Percentiles rank a stretch among this genome's conserved stretches.
These are phyloP conservation scores for Ascochyta koolunga DNA, from an alignment of 2,329 filamentous ascomycete genomes.

Conservation along the genomic window DNA sequence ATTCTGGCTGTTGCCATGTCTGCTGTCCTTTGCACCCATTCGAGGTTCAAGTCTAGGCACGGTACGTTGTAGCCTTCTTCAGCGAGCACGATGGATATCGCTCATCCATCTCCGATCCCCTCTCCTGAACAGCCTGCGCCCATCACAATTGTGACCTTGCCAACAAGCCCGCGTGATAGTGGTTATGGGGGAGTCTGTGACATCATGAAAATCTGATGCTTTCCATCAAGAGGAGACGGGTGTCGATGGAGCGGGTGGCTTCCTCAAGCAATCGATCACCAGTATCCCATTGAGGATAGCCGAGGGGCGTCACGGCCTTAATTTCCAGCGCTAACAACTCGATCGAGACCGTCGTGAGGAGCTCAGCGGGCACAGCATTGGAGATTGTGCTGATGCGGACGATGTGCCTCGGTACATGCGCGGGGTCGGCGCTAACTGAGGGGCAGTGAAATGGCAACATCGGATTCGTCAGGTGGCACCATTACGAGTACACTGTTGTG, in stretches of 20 bases:
- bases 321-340: no score
- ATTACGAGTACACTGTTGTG: not conserved
- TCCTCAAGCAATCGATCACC: not conserved
- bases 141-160: conserved; percentile 62
- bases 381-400: not conserved
- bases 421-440: conserved; percentile 18
- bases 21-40: conserved; percentile 60
- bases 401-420: conserved; percentile 17
- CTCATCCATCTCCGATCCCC: conserved; percentile 66
- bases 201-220: conserved; percentile 5
- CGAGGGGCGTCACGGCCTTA: not conserved
- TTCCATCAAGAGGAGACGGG: not conserved
- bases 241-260: not conserved
- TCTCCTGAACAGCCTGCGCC: conserved; percentile 64
- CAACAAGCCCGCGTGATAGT: conserved; percentile 50
- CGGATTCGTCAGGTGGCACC: not conserved
- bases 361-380: not conserved
- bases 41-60: conserved; percentile 61
- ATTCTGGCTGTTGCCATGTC: conserved; percentile 53
- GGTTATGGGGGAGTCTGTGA: conserved; percentile 19
- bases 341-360: no score
- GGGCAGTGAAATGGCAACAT: conserved; percentile 3
- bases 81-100: conserved; percentile 64
- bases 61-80: conserved; percentile 64
- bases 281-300: conserved; percentile 11